Evolutionary conservation across 2,329 filamentous ascomycete species (phyloP).

Genomic region (Pezicula neosporulosa): DNA sequence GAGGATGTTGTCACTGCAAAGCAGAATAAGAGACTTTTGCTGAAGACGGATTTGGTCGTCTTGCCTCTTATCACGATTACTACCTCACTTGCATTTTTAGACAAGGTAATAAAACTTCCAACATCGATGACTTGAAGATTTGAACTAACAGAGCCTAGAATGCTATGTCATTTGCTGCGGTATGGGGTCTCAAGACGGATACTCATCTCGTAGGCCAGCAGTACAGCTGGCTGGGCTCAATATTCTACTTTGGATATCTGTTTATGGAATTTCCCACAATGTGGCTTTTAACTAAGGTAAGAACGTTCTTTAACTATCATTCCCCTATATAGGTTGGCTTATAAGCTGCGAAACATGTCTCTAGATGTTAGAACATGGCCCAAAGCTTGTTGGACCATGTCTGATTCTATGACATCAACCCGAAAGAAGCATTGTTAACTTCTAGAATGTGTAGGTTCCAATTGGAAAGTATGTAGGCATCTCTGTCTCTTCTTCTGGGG

Average conservation of each 20-base stretch:
- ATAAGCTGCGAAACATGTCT: too few relatives aligned
- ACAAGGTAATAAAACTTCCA: background rate
- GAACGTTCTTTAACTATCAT: too few relatives aligned
- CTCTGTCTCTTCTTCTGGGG: constrained; percentile 58
- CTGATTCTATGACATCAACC: too few relatives aligned
- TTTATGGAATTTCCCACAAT: constrained; percentile 2
- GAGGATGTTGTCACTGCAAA: background rate
- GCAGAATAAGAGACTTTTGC: background rate
- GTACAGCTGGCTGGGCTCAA: background rate
- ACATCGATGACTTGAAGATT: too few relatives aligned
- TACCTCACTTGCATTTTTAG: background rate
- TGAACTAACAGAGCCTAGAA: too few relatives aligned
- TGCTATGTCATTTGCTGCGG: constrained; percentile 32
- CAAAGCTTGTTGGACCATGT: too few relatives aligned
- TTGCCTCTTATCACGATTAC: background rate
- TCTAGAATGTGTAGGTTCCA: constrained; percentile 33
- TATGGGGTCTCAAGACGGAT: constrained; percentile 33
- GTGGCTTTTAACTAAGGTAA: constrained; percentile 33
- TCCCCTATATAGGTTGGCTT: too few relatives aligned
- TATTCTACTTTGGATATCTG: background rate
- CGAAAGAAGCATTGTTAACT: too few relatives aligned
- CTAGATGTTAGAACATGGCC: too few relatives aligned
- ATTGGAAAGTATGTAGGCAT: constrained; percentile 57
- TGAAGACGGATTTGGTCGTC: background rate
- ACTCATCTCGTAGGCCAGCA: constrained; percentile 29